Evolutionary conservation across 371 early-diverging fungal species (phyloP).

Genomic region (Capniomyces stellatus): DNA sequence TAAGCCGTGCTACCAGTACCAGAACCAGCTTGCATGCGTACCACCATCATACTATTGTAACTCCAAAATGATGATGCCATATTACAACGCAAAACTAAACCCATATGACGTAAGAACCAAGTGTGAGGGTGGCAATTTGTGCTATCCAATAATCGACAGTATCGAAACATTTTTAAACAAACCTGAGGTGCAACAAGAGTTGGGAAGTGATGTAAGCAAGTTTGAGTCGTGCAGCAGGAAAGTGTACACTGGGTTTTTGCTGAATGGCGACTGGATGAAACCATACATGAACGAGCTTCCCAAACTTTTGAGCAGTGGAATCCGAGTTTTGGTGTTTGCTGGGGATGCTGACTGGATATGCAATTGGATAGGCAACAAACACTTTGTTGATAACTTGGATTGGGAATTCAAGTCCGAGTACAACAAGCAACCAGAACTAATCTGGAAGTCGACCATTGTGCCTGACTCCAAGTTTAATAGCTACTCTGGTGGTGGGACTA

Average conservation of each 20-base stretch:
- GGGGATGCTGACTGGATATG: slow-evolving; percentile 75
- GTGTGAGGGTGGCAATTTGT: slow-evolving; percentile 55
- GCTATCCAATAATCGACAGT: slow-evolving; percentile 63
- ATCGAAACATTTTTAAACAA: slow-evolving; percentile 61
- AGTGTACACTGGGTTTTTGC: slow-evolving; percentile 59
- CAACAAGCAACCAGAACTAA: slow-evolving; percentile 11
- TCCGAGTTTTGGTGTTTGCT: slow-evolving; percentile 71
- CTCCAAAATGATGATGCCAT: slow-evolving; percentile 38
- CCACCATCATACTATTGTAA: slow-evolving; percentile 82
- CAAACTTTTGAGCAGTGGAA: slow-evolving; percentile 52
- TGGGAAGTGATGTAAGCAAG: slow-evolving; percentile 40
- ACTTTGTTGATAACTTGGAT: slow-evolving; percentile 59
- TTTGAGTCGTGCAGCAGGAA: slow-evolving; percentile 68
- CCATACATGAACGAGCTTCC: slow-evolving; percentile 62
- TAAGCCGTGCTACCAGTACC: slow-evolving; percentile 59
- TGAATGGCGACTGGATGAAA: slow-evolving; percentile 78
- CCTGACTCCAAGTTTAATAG: neutral
- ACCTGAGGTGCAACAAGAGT: slow-evolving; percentile 52
- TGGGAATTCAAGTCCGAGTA: slow-evolving; percentile 64
- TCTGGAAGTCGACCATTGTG: slow-evolving; percentile 8
- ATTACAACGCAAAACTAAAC: slow-evolving; percentile 46
- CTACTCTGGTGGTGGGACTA: slow-evolving; percentile 42
- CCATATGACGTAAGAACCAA: slow-evolving; percentile 65
- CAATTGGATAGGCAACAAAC: slow-evolving; percentile 90
- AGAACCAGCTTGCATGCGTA: slow-evolving; percentile 53